These are phyloP conservation scores for Zoysia pacifica DNA, from an alignment of 176 grass and related monocot species.

Conservation along the genomic window DNA sequence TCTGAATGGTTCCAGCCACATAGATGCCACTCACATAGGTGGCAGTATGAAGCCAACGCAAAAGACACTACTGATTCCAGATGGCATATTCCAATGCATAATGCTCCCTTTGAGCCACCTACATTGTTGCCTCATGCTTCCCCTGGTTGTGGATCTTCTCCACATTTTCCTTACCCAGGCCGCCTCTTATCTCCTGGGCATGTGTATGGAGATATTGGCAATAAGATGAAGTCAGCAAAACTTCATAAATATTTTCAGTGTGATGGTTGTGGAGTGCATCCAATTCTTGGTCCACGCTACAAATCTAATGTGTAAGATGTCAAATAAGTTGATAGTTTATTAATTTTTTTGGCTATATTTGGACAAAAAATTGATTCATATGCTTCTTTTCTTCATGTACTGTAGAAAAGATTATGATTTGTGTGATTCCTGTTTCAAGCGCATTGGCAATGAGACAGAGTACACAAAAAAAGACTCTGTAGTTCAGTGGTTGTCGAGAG, in stretches of 20 bases:
- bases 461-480: slow-evolving; percentile 62
- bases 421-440: slow-evolving; percentile 72
- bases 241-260: slow-evolving; percentile 65
- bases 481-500: slow-evolving; percentile 25
- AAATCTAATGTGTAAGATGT: slow-evolving; percentile 83
- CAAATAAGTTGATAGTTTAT: slow-evolving; percentile 8
- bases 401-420: slow-evolving; percentile 93
- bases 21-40: background rate
- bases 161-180: slow-evolving; percentile 50
- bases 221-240: slow-evolving; percentile 16
- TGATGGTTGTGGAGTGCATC: slow-evolving; percentile 86
- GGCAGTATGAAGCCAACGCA: slow-evolving; percentile 35
- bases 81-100: slow-evolving; percentile 41
- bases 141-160: slow-evolving; percentile 31
- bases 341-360: slow-evolving; percentile 5
- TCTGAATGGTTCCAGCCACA: slow-evolving; percentile 25
- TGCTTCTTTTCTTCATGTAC: slow-evolving; percentile 22
- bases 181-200: slow-evolving; percentile 38
- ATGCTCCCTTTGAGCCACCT: slow-evolving; percentile 17
- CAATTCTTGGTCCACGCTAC: slow-evolving; percentile 77
- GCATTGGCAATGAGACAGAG: slow-evolving; percentile 58
- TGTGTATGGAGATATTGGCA: slow-evolving; percentile 45
- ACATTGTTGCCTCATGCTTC: slow-evolving; percentile 23
- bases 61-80: slow-evolving; percentile 31
- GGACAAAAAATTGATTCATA: background rate